phyloP scores from a whole-genome alignment of 1,284 basidiomycete species.

The Microbotryum scabiosae region DNA sequence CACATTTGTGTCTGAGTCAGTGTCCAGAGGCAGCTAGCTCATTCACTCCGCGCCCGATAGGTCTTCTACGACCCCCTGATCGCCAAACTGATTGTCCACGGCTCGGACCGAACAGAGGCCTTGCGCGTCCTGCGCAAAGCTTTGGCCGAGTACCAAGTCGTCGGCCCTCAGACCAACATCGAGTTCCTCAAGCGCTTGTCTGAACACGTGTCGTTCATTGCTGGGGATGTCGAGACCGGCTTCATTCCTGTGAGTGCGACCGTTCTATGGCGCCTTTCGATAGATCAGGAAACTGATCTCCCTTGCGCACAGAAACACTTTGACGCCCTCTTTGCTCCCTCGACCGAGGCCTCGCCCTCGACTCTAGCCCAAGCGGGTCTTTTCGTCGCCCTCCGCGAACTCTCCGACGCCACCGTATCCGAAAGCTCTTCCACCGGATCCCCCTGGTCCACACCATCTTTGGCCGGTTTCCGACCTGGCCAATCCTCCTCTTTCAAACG shows the following conservation, averaged over 20 bases:
- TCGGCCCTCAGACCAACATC: slow-evolving; percentile 82
- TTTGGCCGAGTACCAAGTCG: slow-evolving; percentile 78
- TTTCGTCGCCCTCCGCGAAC: slow-evolving; percentile 60
- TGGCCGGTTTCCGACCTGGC: slow-evolving; percentile 24
- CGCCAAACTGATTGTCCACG: slow-evolving; percentile 84
- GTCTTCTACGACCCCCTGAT: slow-evolving; percentile 88
- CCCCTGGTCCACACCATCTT: slow-evolving; percentile 13
- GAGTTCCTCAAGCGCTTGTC: slow-evolving; percentile 76
- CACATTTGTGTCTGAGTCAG: too few species aligned
- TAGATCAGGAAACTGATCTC: slow-evolving; percentile 24
- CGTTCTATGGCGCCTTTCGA: slow-evolving; percentile 1
- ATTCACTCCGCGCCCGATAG: neutral
- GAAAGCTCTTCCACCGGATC: slow-evolving; percentile 2
- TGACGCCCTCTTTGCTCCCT: slow-evolving; percentile 61
- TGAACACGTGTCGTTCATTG: slow-evolving; percentile 64
- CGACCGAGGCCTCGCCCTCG: slow-evolving; percentile 52
- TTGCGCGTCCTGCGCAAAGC: slow-evolving; percentile 68
- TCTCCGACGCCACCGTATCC: neutral
- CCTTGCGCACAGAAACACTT: slow-evolving; percentile 57
- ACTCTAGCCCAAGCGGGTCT: slow-evolving; percentile 69
- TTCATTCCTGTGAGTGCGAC: slow-evolving; percentile 62
- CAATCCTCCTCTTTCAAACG: neutral
- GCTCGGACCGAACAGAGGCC: slow-evolving; percentile 75
- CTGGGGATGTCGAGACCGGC: slow-evolving; percentile 81
- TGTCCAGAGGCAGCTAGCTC: too few species aligned